A percentile compares a stretch with the other conserved stretches of the same genome.
phyloP scores from a whole-genome alignment of 2,329 filamentous ascomycete genomes.

The Fusarium temperatum region DNA sequence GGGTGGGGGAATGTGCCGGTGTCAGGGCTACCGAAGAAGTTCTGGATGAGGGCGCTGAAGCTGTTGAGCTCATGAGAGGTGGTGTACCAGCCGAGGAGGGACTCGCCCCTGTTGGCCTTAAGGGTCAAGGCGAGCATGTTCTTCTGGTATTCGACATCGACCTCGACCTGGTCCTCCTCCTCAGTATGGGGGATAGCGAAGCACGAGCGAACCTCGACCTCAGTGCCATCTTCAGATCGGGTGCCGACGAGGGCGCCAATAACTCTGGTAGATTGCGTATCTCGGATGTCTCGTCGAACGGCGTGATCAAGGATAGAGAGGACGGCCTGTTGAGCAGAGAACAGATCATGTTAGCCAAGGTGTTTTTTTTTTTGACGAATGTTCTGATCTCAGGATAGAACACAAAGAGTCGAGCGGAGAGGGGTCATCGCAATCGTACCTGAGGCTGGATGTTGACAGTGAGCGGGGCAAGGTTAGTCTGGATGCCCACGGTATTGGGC shows the following conservation, averaged over 20 bases:
- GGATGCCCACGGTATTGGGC: slow-evolving; percentile 79
- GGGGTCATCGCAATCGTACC: slow-evolving; percentile 62
- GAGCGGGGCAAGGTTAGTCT: slow-evolving; percentile 88
- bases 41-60: slow-evolving; percentile 96
- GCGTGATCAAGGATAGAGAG: slow-evolving; percentile 93
- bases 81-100: slow-evolving; percentile 97
- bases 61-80: slow-evolving; percentile 97
- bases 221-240: slow-evolving; percentile 94
- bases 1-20: slow-evolving; percentile 97
- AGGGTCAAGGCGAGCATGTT: slow-evolving; percentile 97
- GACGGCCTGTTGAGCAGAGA: slow-evolving; percentile 60
- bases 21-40: slow-evolving; percentile 97
- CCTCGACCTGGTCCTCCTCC: slow-evolving; percentile 97
- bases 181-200: slow-evolving; percentile 99
- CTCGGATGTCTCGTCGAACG: slow-evolving; percentile 78
- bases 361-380: not conserved
- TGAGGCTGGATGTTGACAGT: slow-evolving; percentile 95
- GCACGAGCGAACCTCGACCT: slow-evolving; percentile 94
- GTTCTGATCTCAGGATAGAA: not conserved
- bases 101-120: slow-evolving; percentile 92
- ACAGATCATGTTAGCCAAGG: slow-evolving; percentile 14
- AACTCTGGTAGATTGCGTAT: slow-evolving; percentile 89
- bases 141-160: slow-evolving; percentile 99
- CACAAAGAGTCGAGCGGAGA: slow-evolving; percentile 13
- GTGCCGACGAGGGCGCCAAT: slow-evolving; percentile 95